Base-by-base conservation (phyloP, 805 yeast genomes). In the Spencermartinsiella europaea region DNA sequence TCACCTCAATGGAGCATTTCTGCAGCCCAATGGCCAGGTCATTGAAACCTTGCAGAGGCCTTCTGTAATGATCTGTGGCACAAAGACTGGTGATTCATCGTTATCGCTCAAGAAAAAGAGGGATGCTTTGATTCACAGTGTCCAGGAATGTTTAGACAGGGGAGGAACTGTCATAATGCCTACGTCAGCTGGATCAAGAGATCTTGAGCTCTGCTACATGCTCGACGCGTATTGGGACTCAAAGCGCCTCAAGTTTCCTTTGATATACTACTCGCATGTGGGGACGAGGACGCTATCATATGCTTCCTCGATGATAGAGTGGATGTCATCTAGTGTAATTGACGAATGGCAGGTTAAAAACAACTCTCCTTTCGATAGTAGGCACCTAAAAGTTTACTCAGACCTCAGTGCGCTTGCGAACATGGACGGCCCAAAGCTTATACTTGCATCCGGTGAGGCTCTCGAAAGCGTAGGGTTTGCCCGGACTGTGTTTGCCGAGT, bases 261-360 rank as follows among this genome's bases (percentile, higher is more conserved):
- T 93, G 7, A 69, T 85, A 28, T 73, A 88, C 47, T 67, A 85
- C n/a, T 80, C 95, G 2, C 81, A 80, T 56, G 81, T 89, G 0
- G 95, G 93, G 21, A 79, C 88, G 2, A 80, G 91, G 58, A 74
- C 83, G 3, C 64, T 93, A 47, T 76, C 83, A 21, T 87, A 85
- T 60, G 96, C 97, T 0, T 78, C 87, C 12, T 84, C 89, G 46
- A 85, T 93, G 83, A 67, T 91, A 22, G 99, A 93, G 68, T 93
- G 98, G 98, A 84, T 93, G 89, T 81, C 95, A 0, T 77, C 91
- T 0, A 75, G 82, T n/a, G 75, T 89, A n/a, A 76, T 86, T 21
- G 83, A 85, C 55, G 84, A 80, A 39, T 89, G 96, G 91, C 95
- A 88, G 58, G 69, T 75, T 5, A 74, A 77, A 50, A 81, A 81